Evolutionary conservation across 2,329 filamentous ascomycete species (phyloP), one percentile per base, ranked within the genome.

Genomic region (Phialophora macrospora): DNA sequence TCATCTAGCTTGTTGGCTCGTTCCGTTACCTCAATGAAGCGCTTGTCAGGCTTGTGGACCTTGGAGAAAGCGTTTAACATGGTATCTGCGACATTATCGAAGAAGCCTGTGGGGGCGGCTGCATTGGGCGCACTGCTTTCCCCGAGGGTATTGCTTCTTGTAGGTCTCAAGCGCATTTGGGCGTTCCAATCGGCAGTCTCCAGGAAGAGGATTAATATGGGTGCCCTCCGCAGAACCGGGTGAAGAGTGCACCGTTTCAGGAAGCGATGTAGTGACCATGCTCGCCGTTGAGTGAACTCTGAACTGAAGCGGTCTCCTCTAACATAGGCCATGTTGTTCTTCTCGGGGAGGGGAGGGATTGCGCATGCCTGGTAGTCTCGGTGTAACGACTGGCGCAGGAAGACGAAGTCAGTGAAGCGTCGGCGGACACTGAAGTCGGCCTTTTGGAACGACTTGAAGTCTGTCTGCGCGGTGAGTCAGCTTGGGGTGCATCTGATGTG

Each of bases 241-340:
- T 99, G 95, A 52, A 97, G 84, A 2, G 93, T 88, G 63, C 97
- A 83, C 4, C 95, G 90, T 74, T 90, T 87, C 54, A 99, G 85
- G 77, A 99, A 99, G 60, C 95, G 90, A 78, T 96, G 90, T 60
- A 99, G 84, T 3, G 93, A 97, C 82, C 93, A 90, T 58, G 92
- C 93, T 72, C 95, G 88, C 38, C 95, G 89, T 54, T 88, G 84
- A 38, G 93, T 99, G 77, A 99, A 99, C 79, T 98, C 95, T 57
- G 89, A 80, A 8, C 93, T 93, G 78, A 99, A 99, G 69, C 95
- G 90, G 81, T 98, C 94, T 72, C 95, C 95, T 41, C 93, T 91
- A 59, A 98, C 95, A 76, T 98, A 98, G 75, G 97, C 93, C 91
- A 99, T 97, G 80, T 96, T 96, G 83, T 98, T 94, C 84, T 98